Conservation (phyloP, 179 eudicot species). For the Spergularia azorica region DNA sequence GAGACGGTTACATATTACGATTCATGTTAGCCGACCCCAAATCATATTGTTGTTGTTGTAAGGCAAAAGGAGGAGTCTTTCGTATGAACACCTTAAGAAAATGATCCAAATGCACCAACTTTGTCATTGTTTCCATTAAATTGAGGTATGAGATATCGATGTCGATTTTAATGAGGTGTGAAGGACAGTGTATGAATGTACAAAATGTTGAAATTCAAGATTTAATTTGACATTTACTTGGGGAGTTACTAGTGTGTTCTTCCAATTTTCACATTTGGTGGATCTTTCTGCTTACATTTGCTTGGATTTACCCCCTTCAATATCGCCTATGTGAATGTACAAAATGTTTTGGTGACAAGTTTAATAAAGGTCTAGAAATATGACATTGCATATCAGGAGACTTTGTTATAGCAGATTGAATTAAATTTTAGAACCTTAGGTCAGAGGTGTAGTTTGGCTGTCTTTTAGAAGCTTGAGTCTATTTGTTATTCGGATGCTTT, state of each 20-base stretch:
- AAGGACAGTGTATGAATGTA: too few relatives aligned
- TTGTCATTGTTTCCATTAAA: not conserved
- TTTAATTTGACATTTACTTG: constrained; percentile 8
- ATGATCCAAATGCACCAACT: constrained; percentile 1
- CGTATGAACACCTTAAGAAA: not conserved
- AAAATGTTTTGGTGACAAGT: not conserved
- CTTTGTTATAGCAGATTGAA: not conserved
- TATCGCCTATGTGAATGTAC: not conserved
- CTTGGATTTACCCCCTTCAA: too few relatives aligned
- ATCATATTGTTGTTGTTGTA: too few relatives aligned
- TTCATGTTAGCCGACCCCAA: too few relatives aligned
- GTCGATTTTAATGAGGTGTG: not conserved
- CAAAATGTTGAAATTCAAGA: not conserved
- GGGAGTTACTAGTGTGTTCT: not conserved
- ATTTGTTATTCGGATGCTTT: not conserved
- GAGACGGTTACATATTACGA: too few relatives aligned
- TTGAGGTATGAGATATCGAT: not conserved
- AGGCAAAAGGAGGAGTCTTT: not conserved
- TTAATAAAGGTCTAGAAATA: too few relatives aligned
- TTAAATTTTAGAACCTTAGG: not conserved
- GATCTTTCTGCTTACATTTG: too few relatives aligned
- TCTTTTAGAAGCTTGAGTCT: not conserved
- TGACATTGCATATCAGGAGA: too few relatives aligned
- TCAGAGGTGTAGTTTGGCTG: not conserved
- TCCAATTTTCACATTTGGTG: too few relatives aligned